These are phyloP conservation scores for Spinacia oleracea DNA, from an alignment of 179 eudicot species.

Conservation along the genomic window DNA sequence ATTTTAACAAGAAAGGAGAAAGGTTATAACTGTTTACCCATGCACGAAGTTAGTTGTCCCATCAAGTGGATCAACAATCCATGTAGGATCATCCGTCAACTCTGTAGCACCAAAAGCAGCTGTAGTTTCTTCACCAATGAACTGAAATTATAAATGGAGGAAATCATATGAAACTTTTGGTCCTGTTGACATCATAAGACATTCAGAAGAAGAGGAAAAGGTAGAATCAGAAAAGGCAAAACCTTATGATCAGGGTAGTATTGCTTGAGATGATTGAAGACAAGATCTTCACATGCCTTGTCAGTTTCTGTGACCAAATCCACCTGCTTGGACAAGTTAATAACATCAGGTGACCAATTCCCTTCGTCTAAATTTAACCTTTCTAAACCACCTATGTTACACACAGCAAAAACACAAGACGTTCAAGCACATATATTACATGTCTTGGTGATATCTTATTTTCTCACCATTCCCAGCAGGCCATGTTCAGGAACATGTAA, in stretches of 20 bases:
- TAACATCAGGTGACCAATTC: too few species aligned
- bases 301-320: constrained; percentile 98
- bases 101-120: constrained; percentile 80
- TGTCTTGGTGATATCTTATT: neutral
- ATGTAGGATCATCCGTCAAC: constrained; percentile 87
- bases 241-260: constrained; percentile 85
- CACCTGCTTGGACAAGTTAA: constrained; percentile 47
- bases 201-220: neutral
- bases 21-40: constrained; percentile 45
- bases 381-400: neutral
- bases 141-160: constrained; percentile 41
- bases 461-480: neutral
- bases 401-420: neutral
- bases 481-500: neutral
- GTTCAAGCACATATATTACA: neutral
- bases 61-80: constrained; percentile 98
- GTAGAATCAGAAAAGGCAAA: constrained; percentile 19
- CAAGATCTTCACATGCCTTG: constrained; percentile 87
- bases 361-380: neutral
- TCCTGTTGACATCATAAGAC: constrained; percentile 7
- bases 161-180: neutral
- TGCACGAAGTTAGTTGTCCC: constrained; percentile 98
- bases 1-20: neutral
- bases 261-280: constrained; percentile 76
- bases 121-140: constrained; percentile 95